A percentile compares a stretch with the other conserved stretches of the same genome.
These are phyloP conservation scores for Scedosporium dehoogii DNA, from an alignment of 2,329 filamentous ascomycete species.

Conservation along the genomic window DNA sequence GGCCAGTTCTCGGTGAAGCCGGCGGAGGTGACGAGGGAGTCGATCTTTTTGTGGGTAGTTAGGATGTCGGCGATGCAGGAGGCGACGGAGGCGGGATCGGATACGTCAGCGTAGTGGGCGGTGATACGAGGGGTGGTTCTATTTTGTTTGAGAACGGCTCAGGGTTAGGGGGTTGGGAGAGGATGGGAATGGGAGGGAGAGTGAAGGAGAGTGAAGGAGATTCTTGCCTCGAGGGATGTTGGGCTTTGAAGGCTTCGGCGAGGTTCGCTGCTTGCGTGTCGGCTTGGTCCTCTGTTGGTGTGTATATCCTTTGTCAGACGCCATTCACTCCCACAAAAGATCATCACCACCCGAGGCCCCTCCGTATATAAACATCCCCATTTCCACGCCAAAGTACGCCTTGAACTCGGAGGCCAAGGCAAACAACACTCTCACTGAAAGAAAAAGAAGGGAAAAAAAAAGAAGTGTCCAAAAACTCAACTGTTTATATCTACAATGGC, in stretches of 20 bases:
- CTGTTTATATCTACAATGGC: slow-evolving; percentile 89
- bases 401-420: no score
- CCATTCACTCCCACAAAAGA: slow-evolving; percentile 39
- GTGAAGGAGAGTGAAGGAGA: neutral
- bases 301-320: neutral
- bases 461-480: neutral
- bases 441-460: neutral
- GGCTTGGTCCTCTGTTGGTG: slow-evolving; percentile 64
- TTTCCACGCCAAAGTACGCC: no score
- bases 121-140: slow-evolving; percentile 68
- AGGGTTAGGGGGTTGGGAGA: neutral
- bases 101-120: slow-evolving; percentile 56
- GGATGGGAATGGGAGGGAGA: neutral
- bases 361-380: no score
- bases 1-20: slow-evolving; percentile 96
- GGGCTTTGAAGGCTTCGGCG: slow-evolving; percentile 63
- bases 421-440: neutral
- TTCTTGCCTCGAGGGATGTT: slow-evolving; percentile 63
- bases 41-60: slow-evolving; percentile 66
- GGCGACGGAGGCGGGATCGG: slow-evolving; percentile 2
- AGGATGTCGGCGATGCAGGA: slow-evolving; percentile 22
- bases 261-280: slow-evolving; percentile 65
- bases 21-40: slow-evolving; percentile 89
- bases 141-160: neutral
- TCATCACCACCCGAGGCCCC: neutral